These are phyloP conservation scores for Calonectria pseudoreteaudii DNA, from an alignment of 2,329 filamentous ascomycete species.

Conservation along the genomic window DNA sequence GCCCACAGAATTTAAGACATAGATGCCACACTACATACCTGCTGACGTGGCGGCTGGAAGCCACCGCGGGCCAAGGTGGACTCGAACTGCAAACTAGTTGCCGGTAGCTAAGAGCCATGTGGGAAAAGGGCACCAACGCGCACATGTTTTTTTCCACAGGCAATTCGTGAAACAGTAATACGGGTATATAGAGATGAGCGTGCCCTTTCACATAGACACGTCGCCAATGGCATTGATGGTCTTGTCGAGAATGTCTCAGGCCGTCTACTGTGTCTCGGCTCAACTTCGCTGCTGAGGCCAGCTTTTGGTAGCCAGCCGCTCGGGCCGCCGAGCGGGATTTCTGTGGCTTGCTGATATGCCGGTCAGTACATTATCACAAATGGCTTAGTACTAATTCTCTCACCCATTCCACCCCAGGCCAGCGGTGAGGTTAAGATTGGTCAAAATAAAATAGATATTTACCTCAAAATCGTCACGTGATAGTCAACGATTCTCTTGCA, in stretches of 20 bases:
- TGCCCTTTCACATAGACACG: not conserved
- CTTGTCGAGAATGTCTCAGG: not conserved
- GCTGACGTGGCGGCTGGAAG: not conserved
- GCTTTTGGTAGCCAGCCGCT: not conserved
- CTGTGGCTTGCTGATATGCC: not conserved
- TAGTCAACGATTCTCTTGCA: not conserved
- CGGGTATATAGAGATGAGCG: not conserved
- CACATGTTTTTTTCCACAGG: not conserved
- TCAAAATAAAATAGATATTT: not conserved
- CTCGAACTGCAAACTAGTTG: not conserved
- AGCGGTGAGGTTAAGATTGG: not conserved
- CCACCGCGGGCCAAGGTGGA: not conserved
- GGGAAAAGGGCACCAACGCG: not conserved
- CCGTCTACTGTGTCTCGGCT: not conserved
- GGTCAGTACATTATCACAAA: not conserved
- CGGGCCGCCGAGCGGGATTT: not conserved
- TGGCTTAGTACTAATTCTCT: not conserved
- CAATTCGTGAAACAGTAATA: not conserved
- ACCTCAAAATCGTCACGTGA: not conserved
- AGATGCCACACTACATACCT: not conserved
- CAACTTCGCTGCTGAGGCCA: not conserved
- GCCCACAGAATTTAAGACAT: not conserved
- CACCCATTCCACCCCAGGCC: not conserved
- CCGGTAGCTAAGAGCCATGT: not conserved
- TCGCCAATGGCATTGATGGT: not conserved